Base-by-base conservation (phyloP, 306 rosid genomes). In the Clitoria ternatea region DNA sequence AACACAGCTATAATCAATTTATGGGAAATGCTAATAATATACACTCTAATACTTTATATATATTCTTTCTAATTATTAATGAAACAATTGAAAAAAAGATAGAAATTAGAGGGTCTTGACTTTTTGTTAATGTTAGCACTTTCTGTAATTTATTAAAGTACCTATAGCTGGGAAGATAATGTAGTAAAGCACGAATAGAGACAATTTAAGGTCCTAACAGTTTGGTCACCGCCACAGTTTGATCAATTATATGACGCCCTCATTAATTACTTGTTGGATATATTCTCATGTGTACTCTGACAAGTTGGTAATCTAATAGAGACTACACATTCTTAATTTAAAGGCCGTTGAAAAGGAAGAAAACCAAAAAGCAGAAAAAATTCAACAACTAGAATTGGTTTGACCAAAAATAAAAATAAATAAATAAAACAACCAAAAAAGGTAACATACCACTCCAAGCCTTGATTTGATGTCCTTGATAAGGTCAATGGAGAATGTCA, bases 381-480 rank as follows among this genome's bases (percentile, higher is more conserved):
- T 32, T 45, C 13, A 22, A 71, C 18, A 15, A 71, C 13, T 19
- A 13, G 70, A 27, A 7, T 4, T 2, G 8, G 32, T 23, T 4
- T 10, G n/a, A n/a, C n/a, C n/a, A n/a, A n/a, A n/a, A n/a, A n/a
- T n/a, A n/a, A n/a, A n/a, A n/a, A n/a, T n/a, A n/a, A n/a, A n/a
- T n/a, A n/a, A n/a, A n/a, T n/a, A n/a, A n/a, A n/a, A n/a, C n/a
- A n/a, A n/a, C n/a, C n/a, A n/a, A n/a, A n/a, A n/a, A n/a, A n/a
- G n/a, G n/a, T n/a, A n/a, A 44, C 82, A 40, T 77, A 89, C 92
- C 89, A 83, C 87, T 66, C 81, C 77, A 68, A 87, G 90, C 29
- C 76, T 87, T 48, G 74, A 33, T 60, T 85, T 87, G 61, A 87
- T 82, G 40, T 70, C 57, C 42, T 85, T 85, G 81, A 87, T 76